These are phyloP conservation scores for Xerocomus nothofagi DNA, from an alignment of 1,284 basidiomycete genomes.

Conservation along the genomic window DNA sequence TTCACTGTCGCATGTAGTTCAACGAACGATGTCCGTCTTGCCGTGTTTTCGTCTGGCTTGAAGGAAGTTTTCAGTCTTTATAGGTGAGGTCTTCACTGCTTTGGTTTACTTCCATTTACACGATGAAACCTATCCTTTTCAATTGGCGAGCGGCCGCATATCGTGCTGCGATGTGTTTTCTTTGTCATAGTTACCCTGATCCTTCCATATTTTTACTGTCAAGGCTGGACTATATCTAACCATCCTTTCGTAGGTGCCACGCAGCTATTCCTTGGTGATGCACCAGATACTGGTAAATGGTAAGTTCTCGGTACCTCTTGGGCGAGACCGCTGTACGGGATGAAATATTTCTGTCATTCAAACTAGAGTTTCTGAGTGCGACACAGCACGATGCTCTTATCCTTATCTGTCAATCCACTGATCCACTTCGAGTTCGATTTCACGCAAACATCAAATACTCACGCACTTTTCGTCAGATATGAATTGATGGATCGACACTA, in stretches of 20 bases:
- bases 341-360: constrained; percentile 61
- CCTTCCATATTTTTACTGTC: constrained; percentile 34
- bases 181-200: constrained; percentile 92
- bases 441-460: constrained; percentile 3
- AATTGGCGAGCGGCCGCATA: constrained; percentile 43
- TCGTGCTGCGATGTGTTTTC: constrained; percentile 44
- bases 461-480: constrained; percentile 2
- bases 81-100: constrained; percentile 8
- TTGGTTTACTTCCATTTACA: neutral
- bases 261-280: neutral
- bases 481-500: neutral
- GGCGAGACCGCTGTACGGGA: constrained; percentile 38
- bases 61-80: too few relatives aligned
- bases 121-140: constrained; percentile 55
- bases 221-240: constrained; percentile 12
- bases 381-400: constrained; percentile 63
- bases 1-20: too few relatives aligned
- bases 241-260: constrained; percentile 7
- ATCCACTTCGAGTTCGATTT: constrained; percentile 31
- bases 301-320: constrained; percentile 11
- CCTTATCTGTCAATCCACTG: constrained; percentile 65
- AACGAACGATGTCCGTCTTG: neutral
- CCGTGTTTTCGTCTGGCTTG: neutral
- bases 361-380: constrained; percentile 88
- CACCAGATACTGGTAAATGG: neutral